Percentiles rank a stretch among this genome's conserved stretches.
Conservation (phyloP, 192 early-diverging fungal genomes). For the Lobosporangium transversale region DNA sequence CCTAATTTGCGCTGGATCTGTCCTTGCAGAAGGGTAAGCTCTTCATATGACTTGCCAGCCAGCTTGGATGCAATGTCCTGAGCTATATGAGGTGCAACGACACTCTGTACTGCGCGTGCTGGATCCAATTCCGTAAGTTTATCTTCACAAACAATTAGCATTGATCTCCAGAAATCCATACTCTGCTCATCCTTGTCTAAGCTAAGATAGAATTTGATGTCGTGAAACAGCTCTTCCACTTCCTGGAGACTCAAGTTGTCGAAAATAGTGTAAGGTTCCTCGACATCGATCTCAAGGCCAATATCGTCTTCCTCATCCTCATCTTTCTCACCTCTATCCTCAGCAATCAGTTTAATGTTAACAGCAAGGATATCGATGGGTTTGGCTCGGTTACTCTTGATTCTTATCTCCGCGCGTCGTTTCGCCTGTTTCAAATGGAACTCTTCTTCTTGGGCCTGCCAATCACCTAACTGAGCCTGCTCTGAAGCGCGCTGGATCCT, state of each 20-base stretch:
- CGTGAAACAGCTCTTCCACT: slow-evolving; percentile 82
- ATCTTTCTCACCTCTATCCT: slow-evolving; percentile 74
- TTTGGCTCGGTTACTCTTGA: slow-evolving; percentile 86
- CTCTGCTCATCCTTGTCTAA: slow-evolving; percentile 84
- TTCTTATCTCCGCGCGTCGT: slow-evolving; percentile 89
- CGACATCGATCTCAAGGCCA: slow-evolving; percentile 85
- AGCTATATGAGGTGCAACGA: slow-evolving; percentile 58
- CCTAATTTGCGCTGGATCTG: slow-evolving; percentile 82
- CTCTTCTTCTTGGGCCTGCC: slow-evolving; percentile 91
- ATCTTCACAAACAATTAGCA: slow-evolving; percentile 85
- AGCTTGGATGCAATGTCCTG: slow-evolving; percentile 78
- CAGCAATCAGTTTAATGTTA: slow-evolving; percentile 84
- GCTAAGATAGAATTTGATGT: slow-evolving; percentile 88
- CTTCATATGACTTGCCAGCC: slow-evolving; percentile 74
- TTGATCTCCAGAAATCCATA: slow-evolving; percentile 86
- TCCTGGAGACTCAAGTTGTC: slow-evolving; percentile 72
- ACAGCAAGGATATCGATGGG: slow-evolving; percentile 95
- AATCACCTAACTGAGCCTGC: slow-evolving; percentile 91
- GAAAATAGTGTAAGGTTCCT: slow-evolving; percentile 89
- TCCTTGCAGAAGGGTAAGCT: slow-evolving; percentile 75
- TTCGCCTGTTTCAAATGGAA: slow-evolving; percentile 95
- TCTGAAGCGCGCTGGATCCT: slow-evolving; percentile 86
- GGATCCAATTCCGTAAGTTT: slow-evolving; percentile 61
- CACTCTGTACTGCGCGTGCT: slow-evolving; percentile 34
- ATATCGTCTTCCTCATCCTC: slow-evolving; percentile 61